Evolutionary conservation across 345 rosid genomes (phyloP), one percentile per base, ranked within the genome.

Genomic region (Gynandropsis gynandra): DNA sequence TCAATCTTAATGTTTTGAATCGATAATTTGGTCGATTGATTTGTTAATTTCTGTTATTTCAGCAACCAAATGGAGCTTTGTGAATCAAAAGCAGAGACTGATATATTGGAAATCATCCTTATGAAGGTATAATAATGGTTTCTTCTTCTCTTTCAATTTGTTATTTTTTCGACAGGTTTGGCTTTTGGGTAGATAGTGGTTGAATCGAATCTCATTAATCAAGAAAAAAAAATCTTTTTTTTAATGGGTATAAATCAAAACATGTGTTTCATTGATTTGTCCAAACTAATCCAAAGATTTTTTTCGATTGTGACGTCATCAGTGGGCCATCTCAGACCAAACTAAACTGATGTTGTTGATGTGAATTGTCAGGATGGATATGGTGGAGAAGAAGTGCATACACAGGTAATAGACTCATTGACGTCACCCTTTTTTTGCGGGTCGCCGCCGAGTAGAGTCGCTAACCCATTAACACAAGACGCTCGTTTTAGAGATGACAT

Each of bases 381-480:
- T 70, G 87, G 74, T 53, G 47, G 46, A 50, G 87, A 87, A 42
- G 87, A 77, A 64, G 63, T 73, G 53, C 68, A 77, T 80, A 73
- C 79, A 75, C 82, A 87, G 11, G 61, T 42, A 52, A 4, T 59
- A 66, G 70, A 66, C 65, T 66, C 70, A 56, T 66, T 65, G 61
- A 61, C 61, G 61, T 66, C 70, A 85, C 95, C 90, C 18, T 89
- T 80, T 86, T 83, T 86, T 63, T 73, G 84, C 36, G 98, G 98
- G 82, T 87, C 96, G 69, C 98, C 98, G 77, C 98, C 98, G 58
- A 87, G 93, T 72, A 79, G 98, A 87, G 98, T 92, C 63, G 76
- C 89, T 84, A 92, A 92, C 88, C 98, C 98, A 52, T 64, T 92
- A 81, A 85, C 81, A 69, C 90, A 77, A 20, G 98, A 92, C 66